Evolutionary conservation across 2,329 filamentous ascomycete genomes (phyloP).

Genomic region (Ascochyta koolunga): DNA sequence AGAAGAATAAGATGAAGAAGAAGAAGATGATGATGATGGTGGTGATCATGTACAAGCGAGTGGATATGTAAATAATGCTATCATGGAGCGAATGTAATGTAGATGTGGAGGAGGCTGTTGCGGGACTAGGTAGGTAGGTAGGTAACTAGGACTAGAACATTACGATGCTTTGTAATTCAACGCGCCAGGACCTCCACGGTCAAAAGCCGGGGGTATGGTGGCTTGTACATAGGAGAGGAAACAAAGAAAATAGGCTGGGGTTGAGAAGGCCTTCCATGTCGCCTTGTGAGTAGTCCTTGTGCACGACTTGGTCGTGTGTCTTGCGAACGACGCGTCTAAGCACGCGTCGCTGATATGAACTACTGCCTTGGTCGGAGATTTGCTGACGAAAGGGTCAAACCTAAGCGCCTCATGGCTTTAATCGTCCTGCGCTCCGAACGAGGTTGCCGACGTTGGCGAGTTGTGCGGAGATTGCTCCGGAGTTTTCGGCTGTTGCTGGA

Average conservation of each 20-base stretch:
- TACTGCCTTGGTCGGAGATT: constrained; percentile 10
- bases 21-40: neutral
- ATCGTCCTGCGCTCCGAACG: neutral
- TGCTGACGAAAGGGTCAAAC: constrained; percentile 10
- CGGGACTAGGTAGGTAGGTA: constrained; percentile 33
- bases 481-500: neutral
- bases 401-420: neutral
- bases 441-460: constrained; percentile 1
- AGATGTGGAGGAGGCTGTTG: constrained; percentile 24
- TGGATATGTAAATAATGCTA: constrained; percentile 3
- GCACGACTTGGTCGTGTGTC: neutral
- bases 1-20: too few relatives aligned
- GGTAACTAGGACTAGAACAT: constrained; percentile 36
- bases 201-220: constrained; percentile 2
- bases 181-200: constrained; percentile 30
- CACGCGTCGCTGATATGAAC: neutral
- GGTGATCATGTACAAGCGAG: constrained; percentile 6
- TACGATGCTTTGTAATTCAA: constrained; percentile 34
- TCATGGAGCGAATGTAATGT: constrained; percentile 7
- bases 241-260: neutral
- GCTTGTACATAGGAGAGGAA: constrained; percentile 9
- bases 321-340: neutral
- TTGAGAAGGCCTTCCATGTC: neutral
- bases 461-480: constrained; percentile 11
- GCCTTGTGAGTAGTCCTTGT: neutral